Evolutionary conservation across 2,329 filamentous ascomycete genomes (phyloP).

Genomic region (Drechslerella coelobrocha): DNA sequence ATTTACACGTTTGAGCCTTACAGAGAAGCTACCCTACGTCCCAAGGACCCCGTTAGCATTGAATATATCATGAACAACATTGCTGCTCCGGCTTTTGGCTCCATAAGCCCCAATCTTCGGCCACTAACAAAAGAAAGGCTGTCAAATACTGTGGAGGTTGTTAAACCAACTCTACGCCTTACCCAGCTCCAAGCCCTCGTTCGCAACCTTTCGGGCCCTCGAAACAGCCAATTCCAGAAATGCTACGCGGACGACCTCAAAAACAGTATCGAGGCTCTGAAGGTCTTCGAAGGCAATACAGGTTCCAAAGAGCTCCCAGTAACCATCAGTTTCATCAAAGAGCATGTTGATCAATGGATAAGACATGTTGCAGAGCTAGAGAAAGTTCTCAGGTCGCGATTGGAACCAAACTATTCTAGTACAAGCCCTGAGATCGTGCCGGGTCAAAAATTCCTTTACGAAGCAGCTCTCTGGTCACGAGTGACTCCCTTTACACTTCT

Average conservation of each 20-base stretch:
- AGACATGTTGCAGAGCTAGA: slow-evolving; percentile 14
- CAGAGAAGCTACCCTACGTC: neutral
- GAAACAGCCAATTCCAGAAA: slow-evolving; percentile 39
- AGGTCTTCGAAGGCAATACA: slow-evolving; percentile 26
- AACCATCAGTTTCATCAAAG: slow-evolving; percentile 6
- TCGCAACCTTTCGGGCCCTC: slow-evolving; percentile 24
- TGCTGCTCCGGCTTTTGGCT: neutral
- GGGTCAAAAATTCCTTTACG: slow-evolving; percentile 23
- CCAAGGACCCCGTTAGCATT: neutral
- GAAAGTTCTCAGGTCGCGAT: slow-evolving; percentile 6
- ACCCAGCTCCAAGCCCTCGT: slow-evolving; percentile 22
- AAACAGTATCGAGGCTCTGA: slow-evolving; percentile 50
- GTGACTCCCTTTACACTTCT: slow-evolving; percentile 27
- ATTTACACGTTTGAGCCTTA: slow-evolving; percentile 9
- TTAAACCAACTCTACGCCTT: slow-evolving; percentile 24
- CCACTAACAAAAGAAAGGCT: slow-evolving; percentile 14
- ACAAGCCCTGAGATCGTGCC: neutral
- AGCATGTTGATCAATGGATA: slow-evolving; percentile 14
- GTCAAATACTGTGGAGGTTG: slow-evolving; percentile 16
- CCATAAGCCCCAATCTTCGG: neutral
- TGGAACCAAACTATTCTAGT: slow-evolving; percentile 24
- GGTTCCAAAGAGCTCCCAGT: slow-evolving; percentile 8
- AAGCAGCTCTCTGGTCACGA: slow-evolving; percentile 50
- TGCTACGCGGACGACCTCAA: slow-evolving; percentile 47
- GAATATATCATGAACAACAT: slow-evolving; percentile 26